phyloP scores from a whole-genome alignment of 257 asterid species.

The Penstemon davidsonii region DNA sequence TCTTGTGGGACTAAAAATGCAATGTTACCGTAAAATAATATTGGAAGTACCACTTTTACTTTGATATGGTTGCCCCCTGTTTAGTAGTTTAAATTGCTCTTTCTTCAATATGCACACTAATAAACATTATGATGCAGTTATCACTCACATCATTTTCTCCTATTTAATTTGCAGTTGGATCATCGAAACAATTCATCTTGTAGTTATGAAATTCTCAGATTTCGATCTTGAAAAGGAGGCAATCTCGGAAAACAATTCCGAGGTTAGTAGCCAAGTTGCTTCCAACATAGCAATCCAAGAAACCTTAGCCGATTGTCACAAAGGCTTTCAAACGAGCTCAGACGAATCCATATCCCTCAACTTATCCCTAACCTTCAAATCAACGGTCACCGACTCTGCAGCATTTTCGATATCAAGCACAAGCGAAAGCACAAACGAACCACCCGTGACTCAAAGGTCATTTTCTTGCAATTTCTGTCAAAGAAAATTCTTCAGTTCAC shows the following conservation, averaged over 20 bases:
- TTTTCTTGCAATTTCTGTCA: conserved; percentile 54
- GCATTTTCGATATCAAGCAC: neutral
- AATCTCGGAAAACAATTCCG: neutral
- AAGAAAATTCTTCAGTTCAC: conserved; percentile 52
- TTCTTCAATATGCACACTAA: neutral
- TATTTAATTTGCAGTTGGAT: neutral
- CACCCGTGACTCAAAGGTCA: conserved; percentile 32
- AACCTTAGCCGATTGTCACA: neutral
- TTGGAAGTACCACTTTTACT: neutral
- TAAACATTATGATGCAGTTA: conserved; percentile 26
- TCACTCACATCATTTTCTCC: neutral
- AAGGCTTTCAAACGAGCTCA: neutral
- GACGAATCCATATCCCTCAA: neutral
- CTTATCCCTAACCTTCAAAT: neutral
- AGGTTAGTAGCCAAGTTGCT: neutral
- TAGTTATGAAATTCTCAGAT: conserved; percentile 39
- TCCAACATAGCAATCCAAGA: neutral
- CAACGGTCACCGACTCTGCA: neutral
- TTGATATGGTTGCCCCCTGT: neutral
- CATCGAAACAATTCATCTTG: neutral
- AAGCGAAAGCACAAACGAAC: neutral
- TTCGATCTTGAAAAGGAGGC: conserved; percentile 35
- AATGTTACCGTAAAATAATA: neutral
- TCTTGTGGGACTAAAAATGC: too few species aligned
- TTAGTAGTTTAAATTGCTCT: neutral